These are phyloP conservation scores for Malus fusca DNA, from an alignment of 306 rosid genomes.

Conservation along the genomic window DNA sequence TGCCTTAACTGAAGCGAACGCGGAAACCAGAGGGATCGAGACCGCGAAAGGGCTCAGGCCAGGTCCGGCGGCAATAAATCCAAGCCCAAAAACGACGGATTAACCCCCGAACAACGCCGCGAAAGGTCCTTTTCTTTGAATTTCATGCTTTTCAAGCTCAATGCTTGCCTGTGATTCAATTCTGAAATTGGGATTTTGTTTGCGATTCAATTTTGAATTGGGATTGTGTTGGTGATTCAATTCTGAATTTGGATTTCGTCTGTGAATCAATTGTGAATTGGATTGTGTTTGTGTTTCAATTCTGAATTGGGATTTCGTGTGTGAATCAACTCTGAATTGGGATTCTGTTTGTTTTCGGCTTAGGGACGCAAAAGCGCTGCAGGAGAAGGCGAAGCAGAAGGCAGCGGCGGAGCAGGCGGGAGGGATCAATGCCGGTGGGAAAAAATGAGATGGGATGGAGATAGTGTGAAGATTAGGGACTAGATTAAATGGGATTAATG, in stretches of 20 bases:
- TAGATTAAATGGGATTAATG: constrained; percentile 5
- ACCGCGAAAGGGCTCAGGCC: constrained; percentile 69
- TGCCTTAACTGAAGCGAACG: constrained; percentile 60
- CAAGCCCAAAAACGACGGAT: constrained; percentile 45
- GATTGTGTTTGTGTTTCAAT: too few relatives aligned
- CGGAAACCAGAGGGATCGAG: constrained; percentile 67
- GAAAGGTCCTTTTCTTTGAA: constrained; percentile 36
- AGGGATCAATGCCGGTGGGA: constrained; percentile 27
- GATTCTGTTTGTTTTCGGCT: background rate
- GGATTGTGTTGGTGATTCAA: background rate
- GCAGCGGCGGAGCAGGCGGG: constrained; percentile 33
- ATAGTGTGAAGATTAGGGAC: background rate
- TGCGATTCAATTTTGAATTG: background rate
- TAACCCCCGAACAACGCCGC: constrained; percentile 81
- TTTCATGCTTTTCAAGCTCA: background rate
- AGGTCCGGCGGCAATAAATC: constrained; percentile 34
- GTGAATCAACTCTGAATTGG: background rate
- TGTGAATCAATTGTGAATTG: too few relatives aligned
- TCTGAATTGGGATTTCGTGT: too few relatives aligned
- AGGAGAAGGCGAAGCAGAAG: constrained; percentile 59
- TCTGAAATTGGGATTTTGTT: background rate
- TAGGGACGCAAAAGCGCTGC: constrained; percentile 73
- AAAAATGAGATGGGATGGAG: constrained; percentile 18
- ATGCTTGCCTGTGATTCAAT: background rate
- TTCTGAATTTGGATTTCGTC: background rate